A percentile compares a stretch with the other conserved stretches of the same genome.
Conservation (phyloP, 2,329 filamentous ascomycete species). For the Onygenales sp. region DNA sequence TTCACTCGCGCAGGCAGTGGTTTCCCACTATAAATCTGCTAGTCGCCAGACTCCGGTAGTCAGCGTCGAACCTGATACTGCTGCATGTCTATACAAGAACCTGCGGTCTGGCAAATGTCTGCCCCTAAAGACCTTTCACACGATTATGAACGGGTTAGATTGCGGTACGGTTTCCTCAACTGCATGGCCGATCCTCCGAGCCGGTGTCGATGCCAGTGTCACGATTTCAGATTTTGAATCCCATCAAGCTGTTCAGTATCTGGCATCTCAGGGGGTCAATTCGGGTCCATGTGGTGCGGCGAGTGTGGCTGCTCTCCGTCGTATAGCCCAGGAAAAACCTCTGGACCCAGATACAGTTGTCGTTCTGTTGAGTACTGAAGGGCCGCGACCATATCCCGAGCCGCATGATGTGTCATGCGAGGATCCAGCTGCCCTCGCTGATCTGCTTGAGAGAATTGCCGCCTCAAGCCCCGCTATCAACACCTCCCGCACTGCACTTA, state of each 20-base stretch:
- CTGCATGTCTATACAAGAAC: constrained; percentile 43
- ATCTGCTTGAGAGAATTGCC: constrained; percentile 39
- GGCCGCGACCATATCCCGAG: constrained; percentile 43
- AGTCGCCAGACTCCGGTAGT: constrained; percentile 38
- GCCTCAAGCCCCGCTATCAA: constrained; percentile 31
- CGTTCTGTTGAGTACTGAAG: constrained; percentile 60
- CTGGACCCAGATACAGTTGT: constrained; percentile 45
- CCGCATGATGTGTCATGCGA: constrained; percentile 35
- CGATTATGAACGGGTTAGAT: constrained; percentile 66
- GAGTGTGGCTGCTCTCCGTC: constrained; percentile 44
- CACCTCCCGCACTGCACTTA: constrained; percentile 27
- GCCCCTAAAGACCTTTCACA: constrained; percentile 47
- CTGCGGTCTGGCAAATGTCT: constrained; percentile 39
- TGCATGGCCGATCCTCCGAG: constrained; percentile 52
- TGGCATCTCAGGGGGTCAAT: constrained; percentile 39
- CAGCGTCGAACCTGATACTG: constrained; percentile 60
- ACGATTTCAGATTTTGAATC: constrained; percentile 54
- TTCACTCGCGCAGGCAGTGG: constrained; percentile 61
- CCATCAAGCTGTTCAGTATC: constrained; percentile 48
- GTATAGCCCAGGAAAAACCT: constrained; percentile 30
- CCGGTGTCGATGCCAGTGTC: constrained; percentile 51
- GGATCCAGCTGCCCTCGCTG: constrained; percentile 35
- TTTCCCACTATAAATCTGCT: constrained; percentile 51
- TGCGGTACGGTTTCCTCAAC: constrained; percentile 59
- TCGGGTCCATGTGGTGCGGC: constrained; percentile 57